Percentiles rank a stretch among this genome's conserved stretches.
Evolutionary conservation across 768 basidiomycete genomes (phyloP).

Genomic region (Amanita phalloides): DNA sequence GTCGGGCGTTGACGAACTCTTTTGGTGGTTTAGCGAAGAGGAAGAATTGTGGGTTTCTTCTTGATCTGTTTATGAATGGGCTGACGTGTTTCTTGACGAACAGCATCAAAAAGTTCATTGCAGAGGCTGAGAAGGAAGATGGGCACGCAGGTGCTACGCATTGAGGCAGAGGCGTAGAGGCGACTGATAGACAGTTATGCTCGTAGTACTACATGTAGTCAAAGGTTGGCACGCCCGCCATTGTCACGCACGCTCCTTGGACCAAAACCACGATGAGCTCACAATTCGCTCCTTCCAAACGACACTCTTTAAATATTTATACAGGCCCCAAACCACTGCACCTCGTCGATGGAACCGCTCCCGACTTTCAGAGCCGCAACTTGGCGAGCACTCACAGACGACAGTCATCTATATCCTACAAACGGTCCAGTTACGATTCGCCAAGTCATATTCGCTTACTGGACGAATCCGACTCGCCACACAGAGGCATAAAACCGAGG

Average conservation of each 20-base stretch:
- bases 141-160: conserved; percentile 27
- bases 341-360: conserved; percentile 26
- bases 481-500: background rate
- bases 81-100: conserved; percentile 9
- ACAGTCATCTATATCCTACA: conserved; percentile 48
- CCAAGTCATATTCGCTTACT: background rate
- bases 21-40: conserved; percentile 49
- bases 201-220: background rate
- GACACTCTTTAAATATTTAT: conserved; percentile 19
- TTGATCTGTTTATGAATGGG: conserved; percentile 10
- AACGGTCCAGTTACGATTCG: conserved; percentile 15
- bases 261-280: conserved; percentile 4
- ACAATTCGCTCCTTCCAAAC: conserved; percentile 13
- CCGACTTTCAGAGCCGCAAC: conserved; percentile 5
- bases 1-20: conserved; percentile 6
- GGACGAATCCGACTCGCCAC: background rate
- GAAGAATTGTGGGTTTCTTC: conserved; percentile 62
- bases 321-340: conserved; percentile 32
- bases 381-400: conserved; percentile 17
- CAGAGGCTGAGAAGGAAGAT: conserved; percentile 71
- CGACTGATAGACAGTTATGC: background rate
- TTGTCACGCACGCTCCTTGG: background rate
- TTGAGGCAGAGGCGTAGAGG: conserved; percentile 10
- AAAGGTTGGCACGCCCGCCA: background rate
- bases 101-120: conserved; percentile 74